A percentile compares a stretch with the other conserved stretches of the same genome.
These are phyloP conservation scores for Talaromyces proteolyticus DNA, from an alignment of 495 filamentous ascomycete genomes.

Conservation along the genomic window DNA sequence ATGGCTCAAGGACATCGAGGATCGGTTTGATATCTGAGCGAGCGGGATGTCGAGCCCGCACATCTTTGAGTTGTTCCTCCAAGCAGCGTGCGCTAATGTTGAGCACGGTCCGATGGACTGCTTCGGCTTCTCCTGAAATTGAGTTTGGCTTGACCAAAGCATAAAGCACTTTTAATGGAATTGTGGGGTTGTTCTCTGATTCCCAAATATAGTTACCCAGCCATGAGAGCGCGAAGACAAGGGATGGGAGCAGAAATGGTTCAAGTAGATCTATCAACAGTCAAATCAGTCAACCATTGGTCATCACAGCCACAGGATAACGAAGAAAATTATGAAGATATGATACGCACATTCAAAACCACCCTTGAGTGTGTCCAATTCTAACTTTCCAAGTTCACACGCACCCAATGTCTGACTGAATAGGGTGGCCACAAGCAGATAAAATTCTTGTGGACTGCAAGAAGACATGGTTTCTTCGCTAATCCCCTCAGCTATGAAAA, in stretches of 20 bases:
- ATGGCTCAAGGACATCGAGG: conserved; percentile 61
- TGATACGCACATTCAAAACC: conserved; percentile 86
- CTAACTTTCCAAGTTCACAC: conserved; percentile 60
- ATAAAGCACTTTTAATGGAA: conserved; percentile 63
- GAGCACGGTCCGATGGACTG: conserved; percentile 77
- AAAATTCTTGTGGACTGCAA: conserved; percentile 92
- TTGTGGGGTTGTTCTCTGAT: conserved; percentile 52
- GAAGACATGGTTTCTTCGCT: conserved; percentile 85
- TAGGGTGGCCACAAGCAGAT: conserved; percentile 80
- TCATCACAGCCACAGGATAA: neutral
- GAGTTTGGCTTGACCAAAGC: conserved; percentile 70
- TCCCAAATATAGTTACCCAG: conserved; percentile 80
- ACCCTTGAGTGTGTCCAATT: conserved; percentile 75
- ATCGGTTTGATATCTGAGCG: conserved; percentile 68
- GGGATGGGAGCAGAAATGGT: conserved; percentile 80
- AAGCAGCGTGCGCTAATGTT: conserved; percentile 75
- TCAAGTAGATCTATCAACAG: conserved; percentile 66
- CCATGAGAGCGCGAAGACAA: conserved; percentile 76
- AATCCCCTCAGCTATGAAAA: conserved; percentile 81
- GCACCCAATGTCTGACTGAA: conserved; percentile 82
- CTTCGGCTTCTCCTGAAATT: conserved; percentile 71
- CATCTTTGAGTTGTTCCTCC: conserved; percentile 66
- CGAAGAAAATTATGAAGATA: too few species aligned
- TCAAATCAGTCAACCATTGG: neutral
- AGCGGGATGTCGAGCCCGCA: conserved; percentile 62